Base-by-base conservation (phyloP, 192 early-diverging fungal species). In the Lobosporangium transversale region DNA sequence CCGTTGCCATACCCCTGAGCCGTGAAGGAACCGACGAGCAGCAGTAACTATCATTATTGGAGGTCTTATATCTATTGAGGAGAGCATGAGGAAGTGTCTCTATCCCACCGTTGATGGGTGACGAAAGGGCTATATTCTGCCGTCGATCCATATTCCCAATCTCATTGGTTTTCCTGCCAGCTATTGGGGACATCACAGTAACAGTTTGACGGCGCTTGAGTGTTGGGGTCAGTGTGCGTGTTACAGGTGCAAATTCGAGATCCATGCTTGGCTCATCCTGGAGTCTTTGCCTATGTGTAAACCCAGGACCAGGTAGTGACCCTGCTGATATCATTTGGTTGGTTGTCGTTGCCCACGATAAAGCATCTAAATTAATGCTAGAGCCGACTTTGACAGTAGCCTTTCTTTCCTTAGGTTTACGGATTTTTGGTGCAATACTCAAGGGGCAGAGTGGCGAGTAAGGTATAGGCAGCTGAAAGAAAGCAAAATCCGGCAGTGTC, bases 401-500 rank as follows among this genome's bases (percentile, higher is more conserved):
- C 7, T 26, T 53, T 12, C 18, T 53, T 45, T 84, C 74, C 35
- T 55, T 66, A 29, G 59, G 70, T 49, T 87, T 80, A 48, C 52
- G 54, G 2, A 45, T 67, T 30, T 50, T 59, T 23, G 51, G 82
- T 40, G 66, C 75, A 50, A 79, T 67, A 53, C 82, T 83, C 20
- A 85, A 66, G 6, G 83, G 85, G 45, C 83, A 84, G n/a, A 83
- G 65, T 8, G 82, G 75, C 32, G 78, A 84, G 27, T 80, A 74
- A 12, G 87, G 82, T 29, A 93, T 85, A 18, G 85, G 87, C 4
- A 80, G 81, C 60, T 89, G 90, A 58, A 94, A 93, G 76, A 94
- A 93, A 0, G 87, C 86, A 56, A 93, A 80, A 54, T 93, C 91
- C 5, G 92, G 90, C 24, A 93, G 76, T 8, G 92, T 93, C 18